These are phyloP conservation scores for Tricholoma sp. DNA, from an alignment of 768 basidiomycete species.

Conservation along the genomic window DNA sequence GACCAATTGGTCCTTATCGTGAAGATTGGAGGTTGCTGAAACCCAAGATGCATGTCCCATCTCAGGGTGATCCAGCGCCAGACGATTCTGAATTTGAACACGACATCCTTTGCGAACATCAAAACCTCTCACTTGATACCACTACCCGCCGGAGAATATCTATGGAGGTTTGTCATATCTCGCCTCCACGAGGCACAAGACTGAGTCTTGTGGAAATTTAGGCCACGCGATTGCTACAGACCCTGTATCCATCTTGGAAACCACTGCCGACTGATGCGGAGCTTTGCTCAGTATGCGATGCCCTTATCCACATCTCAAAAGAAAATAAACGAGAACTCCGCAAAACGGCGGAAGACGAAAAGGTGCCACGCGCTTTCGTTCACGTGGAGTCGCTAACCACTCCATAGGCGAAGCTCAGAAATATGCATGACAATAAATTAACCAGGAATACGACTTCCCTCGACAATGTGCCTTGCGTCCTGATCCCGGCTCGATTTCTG, in stretches of 20 bases:
- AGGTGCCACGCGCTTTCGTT: constrained; percentile 40
- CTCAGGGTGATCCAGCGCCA: constrained; percentile 61
- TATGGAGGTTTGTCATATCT: constrained; percentile 36
- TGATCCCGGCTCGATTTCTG: constrained; percentile 58
- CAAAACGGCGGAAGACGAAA: constrained; percentile 72
- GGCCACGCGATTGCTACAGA: constrained; percentile 53
- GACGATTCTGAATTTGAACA: constrained; percentile 48
- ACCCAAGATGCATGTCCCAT: constrained; percentile 70
- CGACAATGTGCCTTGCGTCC: constrained; percentile 47
- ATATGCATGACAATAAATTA: constrained; percentile 54
- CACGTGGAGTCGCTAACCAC: constrained; percentile 11
- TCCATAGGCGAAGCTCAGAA: constrained; percentile 54
- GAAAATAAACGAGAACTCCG: constrained; percentile 60
- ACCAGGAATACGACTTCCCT: constrained; percentile 40
- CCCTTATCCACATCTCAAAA: constrained; percentile 45
- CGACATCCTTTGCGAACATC: constrained; percentile 74
- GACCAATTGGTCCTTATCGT: background rate
- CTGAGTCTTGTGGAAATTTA: constrained; percentile 21
- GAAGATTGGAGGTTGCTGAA: constrained; percentile 69
- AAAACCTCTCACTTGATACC: constrained; percentile 47
- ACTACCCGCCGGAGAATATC: constrained; percentile 61
- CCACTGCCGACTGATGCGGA: constrained; percentile 47
- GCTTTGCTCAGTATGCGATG: constrained; percentile 61
- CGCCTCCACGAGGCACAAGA: background rate
- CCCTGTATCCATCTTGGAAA: constrained; percentile 61